Evolutionary conservation across 2,329 filamentous ascomycete species (phyloP).

Genomic region (Phaeosphaeriaceae sp.): DNA sequence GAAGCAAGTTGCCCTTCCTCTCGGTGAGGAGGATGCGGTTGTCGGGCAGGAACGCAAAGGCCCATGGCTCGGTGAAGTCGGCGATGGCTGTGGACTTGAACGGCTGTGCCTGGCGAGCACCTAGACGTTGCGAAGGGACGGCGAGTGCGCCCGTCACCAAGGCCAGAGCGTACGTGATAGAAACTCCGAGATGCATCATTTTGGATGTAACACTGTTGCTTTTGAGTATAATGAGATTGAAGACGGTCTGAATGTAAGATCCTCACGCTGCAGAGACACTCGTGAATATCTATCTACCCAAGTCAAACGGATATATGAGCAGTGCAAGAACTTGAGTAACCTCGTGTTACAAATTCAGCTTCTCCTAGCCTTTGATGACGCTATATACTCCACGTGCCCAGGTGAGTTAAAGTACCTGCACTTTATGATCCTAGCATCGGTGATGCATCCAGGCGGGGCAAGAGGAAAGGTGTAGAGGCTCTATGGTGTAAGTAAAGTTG

Average conservation of each 20-base stretch:
- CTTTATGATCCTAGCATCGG: constrained; percentile 8
- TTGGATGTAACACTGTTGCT: neutral
- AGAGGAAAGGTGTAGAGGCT: neutral
- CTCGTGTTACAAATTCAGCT: constrained; percentile 15
- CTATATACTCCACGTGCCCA: constrained; percentile 7
- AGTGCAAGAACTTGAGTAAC: neutral
- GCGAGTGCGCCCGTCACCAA: constrained; percentile 23
- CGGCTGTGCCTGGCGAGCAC: constrained; percentile 20
- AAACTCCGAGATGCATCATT: constrained; percentile 23
- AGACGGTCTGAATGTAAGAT: neutral
- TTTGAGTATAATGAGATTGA: constrained; percentile 8
- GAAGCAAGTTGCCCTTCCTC: constrained; percentile 21
- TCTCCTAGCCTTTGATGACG: constrained; percentile 8
- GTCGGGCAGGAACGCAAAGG: constrained; percentile 25
- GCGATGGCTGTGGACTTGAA: constrained; percentile 24
- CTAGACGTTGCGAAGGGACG: constrained; percentile 19
- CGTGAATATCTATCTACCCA: neutral
- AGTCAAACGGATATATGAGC: neutral
- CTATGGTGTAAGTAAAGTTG: neutral
- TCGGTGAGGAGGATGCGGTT: constrained; percentile 24
- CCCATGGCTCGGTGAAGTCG: constrained; percentile 22
- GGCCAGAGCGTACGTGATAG: constrained; percentile 18
- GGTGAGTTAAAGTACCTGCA: constrained; percentile 9
- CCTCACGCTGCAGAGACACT: neutral
- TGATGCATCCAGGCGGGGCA: neutral